Evolutionary conservation across 768 basidiomycete species (phyloP), one percentile per base, ranked within the genome.

Genomic region (Naganishia randhawae): DNA sequence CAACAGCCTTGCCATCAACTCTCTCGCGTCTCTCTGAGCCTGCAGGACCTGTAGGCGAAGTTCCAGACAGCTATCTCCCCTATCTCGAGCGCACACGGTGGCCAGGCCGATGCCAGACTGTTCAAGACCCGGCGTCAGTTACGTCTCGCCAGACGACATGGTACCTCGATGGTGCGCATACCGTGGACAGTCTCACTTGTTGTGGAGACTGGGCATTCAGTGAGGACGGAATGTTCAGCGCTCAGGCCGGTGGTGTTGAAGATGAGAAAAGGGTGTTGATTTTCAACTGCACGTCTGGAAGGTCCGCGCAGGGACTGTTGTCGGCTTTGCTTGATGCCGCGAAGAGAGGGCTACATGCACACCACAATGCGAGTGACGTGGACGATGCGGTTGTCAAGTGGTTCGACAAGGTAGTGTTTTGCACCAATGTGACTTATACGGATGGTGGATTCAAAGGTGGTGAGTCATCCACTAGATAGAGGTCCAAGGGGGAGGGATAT

Each of bases 151-250:
- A 79, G 17, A 83, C 85, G 8, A 89, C 85, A 2, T 98, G 96
- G 96, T 91, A 87, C 78, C 82, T 99, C 14, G 96, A 98, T 76
- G 96, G 96, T 0, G 94, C 96, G 13, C 96, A 99, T 78, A 99
- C 96, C 0, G 80, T 85, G 14, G 96, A 98, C 76, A 96, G 92
- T 74, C 82, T 99, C 32, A 84, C 85, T 50, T 92, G 86, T 69
- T 95, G 94, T 72, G 85, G 90, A 16, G 82, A 91, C 68, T 99
- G 96, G 96, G 96, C 90, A 76, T 87, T 86, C 52, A 84, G 81
- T 57, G 86, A 87, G 11, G 82, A 81, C 0, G 71, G 71, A 22
- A 67, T 68, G 55, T 17, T n/a, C 25, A n/a, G 10, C 17, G 25
- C 10, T 67, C 29, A 9, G 53, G 22, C 63, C 33, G 53, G 29